Conservation (phyloP, 495 filamentous ascomycete species). For the Pyronema omphalodes region DNA sequence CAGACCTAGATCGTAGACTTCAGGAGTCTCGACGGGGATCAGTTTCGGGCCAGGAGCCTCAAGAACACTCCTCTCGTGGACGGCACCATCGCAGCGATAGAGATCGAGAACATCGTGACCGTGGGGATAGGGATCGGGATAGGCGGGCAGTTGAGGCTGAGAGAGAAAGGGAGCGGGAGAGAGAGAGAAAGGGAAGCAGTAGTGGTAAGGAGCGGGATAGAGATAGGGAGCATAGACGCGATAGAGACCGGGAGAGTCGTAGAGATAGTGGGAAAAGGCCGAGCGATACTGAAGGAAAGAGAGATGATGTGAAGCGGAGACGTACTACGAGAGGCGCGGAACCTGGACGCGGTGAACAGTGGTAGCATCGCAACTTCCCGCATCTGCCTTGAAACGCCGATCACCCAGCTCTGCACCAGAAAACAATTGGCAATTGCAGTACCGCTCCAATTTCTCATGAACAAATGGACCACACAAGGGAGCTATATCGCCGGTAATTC, state of each 20-base stretch:
- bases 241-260: slow-evolving; percentile 1
- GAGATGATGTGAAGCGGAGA: neutral
- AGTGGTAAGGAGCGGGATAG: slow-evolving; percentile 12
- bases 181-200: slow-evolving; percentile 8
- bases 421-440: no score
- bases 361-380: no score
- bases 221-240: slow-evolving; percentile 7
- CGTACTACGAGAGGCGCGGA: neutral
- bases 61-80: neutral
- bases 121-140: slow-evolving; percentile 1
- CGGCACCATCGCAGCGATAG: slow-evolving; percentile 1
- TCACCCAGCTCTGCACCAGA: no score
- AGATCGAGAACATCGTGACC: neutral
- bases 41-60: slow-evolving; percentile 4
- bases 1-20: slow-evolving; percentile 12
- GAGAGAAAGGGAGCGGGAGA: slow-evolving; percentile 12
- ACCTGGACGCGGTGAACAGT: no score
- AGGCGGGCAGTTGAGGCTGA: slow-evolving; percentile 2
- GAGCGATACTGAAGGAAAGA: neutral
- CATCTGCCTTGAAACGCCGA: no score
- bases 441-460: no score
- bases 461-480: no score
- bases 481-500: no score
- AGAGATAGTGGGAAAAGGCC: neutral
- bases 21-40: slow-evolving; percentile 20